These are phyloP conservation scores for Tulasnella sp. DNA, from an alignment of 768 basidiomycete species.

Conservation along the genomic window DNA sequence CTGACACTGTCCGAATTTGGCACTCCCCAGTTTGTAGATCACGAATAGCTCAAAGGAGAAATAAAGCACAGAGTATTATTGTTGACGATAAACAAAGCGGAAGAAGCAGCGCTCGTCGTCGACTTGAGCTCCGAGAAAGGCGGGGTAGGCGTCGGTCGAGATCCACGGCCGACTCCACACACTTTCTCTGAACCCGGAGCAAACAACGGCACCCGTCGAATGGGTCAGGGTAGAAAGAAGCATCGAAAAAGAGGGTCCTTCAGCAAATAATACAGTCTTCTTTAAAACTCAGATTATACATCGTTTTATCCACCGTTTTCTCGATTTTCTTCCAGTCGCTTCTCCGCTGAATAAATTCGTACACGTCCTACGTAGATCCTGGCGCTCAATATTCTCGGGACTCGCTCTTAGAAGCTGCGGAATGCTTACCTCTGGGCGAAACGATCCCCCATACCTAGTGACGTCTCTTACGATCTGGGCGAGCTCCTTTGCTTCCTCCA, in stretches of 20 bases:
- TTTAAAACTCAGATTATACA: conserved; percentile 88
- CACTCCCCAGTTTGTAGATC: background rate
- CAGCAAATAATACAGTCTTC: conserved; percentile 66
- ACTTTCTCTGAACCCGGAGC: background rate
- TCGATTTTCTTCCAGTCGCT: conserved; percentile 99
- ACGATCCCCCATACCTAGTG: conserved; percentile 88
- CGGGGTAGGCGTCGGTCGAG: background rate
- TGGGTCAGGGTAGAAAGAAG: background rate
- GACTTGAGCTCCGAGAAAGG: background rate
- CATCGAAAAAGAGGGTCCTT: conserved; percentile 1
- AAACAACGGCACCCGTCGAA: background rate
- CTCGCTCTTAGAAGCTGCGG: background rate
- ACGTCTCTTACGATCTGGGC: conserved; percentile 95
- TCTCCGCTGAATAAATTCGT: conserved; percentile 89
- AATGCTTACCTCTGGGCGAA: conserved; percentile 70
- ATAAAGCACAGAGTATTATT: background rate
- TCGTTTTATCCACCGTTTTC: conserved; percentile 87
- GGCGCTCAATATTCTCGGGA: background rate
- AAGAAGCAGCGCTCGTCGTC: background rate
- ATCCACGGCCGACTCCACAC: background rate
- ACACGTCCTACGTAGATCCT: conserved; percentile 53
- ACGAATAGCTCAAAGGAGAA: background rate
- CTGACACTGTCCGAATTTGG: background rate
- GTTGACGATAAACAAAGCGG: background rate
- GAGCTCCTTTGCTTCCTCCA: conserved; percentile 90